Evolutionary conservation across 257 asterid genomes (phyloP).

Genomic region (Lycium ferocissimum): DNA sequence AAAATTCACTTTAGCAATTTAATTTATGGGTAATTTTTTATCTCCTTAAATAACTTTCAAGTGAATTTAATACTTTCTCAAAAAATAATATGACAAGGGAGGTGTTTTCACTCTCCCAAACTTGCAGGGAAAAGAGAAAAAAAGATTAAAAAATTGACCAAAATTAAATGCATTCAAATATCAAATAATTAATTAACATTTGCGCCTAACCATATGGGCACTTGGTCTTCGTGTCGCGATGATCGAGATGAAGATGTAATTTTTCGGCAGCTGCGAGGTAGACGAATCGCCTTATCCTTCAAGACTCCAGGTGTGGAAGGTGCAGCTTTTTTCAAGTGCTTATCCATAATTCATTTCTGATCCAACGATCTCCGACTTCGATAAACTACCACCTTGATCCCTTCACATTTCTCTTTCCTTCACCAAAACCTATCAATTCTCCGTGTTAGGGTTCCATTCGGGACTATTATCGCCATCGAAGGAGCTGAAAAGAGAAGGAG

Average conservation of each 20-base stretch:
- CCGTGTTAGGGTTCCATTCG: slow-evolving; percentile 55
- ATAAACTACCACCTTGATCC: slow-evolving; percentile 72
- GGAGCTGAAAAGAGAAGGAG: slow-evolving; percentile 72
- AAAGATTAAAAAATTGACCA: not conserved
- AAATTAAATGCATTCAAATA: not conserved
- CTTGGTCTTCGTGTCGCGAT: slow-evolving; percentile 60
- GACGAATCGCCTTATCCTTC: slow-evolving; percentile 66
- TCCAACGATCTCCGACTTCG: slow-evolving; percentile 77
- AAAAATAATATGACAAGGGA: too few species aligned
- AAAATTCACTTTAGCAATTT: too few species aligned
- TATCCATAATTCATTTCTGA: slow-evolving; percentile 97
- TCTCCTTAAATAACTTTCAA: too few species aligned
- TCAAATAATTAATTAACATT: not conserved
- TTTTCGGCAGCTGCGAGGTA: too few species aligned
- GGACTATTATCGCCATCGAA: slow-evolving; percentile 46
- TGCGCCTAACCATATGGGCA: slow-evolving; percentile 66
- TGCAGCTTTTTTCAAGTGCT: slow-evolving; percentile 88
- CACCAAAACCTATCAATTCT: not conserved
- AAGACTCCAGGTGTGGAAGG: slow-evolving; percentile 78
- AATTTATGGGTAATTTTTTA: too few species aligned
- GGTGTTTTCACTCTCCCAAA: too few species aligned
- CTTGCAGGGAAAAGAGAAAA: too few species aligned
- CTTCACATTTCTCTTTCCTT: slow-evolving; percentile 57
- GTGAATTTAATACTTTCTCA: too few species aligned
- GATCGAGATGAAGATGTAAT: slow-evolving; percentile 54